These are phyloP conservation scores for Phoma herbarum DNA, from an alignment of 2,329 filamentous ascomycete genomes.

Conservation along the genomic window DNA sequence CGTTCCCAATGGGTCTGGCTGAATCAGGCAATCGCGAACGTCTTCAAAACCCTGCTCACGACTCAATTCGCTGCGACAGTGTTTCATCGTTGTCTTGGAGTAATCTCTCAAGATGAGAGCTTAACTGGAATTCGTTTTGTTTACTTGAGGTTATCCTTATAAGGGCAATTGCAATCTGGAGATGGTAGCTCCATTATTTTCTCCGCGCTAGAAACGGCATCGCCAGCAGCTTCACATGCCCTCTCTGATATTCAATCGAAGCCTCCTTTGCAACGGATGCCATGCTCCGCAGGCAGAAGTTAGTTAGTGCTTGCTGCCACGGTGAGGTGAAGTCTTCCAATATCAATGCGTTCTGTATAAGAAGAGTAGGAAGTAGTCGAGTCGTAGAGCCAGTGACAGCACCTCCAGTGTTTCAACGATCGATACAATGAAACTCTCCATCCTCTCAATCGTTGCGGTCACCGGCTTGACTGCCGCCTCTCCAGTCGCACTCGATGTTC, in stretches of 20 bases:
- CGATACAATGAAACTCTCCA: background rate
- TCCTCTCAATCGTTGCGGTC: background rate
- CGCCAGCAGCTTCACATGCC: background rate
- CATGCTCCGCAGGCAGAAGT: background rate
- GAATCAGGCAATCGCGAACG: background rate
- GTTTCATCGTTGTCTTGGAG: constrained; percentile 2
- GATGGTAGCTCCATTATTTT: background rate
- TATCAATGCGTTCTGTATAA: background rate
- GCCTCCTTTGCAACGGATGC: background rate
- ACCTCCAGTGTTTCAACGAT: background rate
- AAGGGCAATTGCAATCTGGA: background rate
- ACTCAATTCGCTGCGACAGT: background rate
- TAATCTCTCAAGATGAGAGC: background rate
- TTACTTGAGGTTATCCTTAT: background rate
- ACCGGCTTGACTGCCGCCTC: background rate
- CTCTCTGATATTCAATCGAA: background rate
- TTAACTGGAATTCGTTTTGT: too few species aligned
- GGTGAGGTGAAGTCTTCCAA: background rate
- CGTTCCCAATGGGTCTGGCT: constrained; percentile 2
- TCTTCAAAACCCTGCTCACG: background rate
- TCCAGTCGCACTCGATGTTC: background rate
- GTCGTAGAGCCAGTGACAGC: background rate
- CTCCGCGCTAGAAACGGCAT: background rate
- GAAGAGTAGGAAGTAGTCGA: background rate
- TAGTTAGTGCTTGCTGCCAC: background rate